Evolutionary conservation across 2,329 filamentous ascomycete genomes (phyloP).

Genomic region (Diaporthe australafricana): DNA sequence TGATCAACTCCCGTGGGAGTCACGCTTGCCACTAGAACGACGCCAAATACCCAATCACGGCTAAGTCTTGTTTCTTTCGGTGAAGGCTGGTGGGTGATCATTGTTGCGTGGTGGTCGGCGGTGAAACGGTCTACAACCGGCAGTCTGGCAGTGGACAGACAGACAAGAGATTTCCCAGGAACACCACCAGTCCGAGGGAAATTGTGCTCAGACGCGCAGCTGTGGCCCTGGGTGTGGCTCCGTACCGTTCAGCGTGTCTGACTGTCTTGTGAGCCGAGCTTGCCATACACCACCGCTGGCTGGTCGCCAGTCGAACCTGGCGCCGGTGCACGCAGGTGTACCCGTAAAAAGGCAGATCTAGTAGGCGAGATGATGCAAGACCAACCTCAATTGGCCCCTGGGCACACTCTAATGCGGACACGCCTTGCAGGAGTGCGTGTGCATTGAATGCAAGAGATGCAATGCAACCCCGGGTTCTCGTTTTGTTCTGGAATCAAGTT

Average conservation of each 20-base stretch:
- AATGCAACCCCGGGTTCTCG: constrained; percentile 25
- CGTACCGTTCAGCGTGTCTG: background rate
- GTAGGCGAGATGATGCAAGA: constrained; percentile 26
- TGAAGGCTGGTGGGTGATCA: background rate
- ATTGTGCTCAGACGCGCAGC: background rate
- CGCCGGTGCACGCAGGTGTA: constrained; percentile 13
- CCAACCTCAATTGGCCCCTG: constrained; percentile 17
- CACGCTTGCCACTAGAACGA: background rate
- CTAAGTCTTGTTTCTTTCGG: background rate
- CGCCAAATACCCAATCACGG: background rate
- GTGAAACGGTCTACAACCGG: background rate
- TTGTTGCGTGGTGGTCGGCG: background rate
- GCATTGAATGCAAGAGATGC: constrained; percentile 20
- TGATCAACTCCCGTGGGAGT: constrained; percentile 11
- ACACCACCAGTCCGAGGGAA: background rate
- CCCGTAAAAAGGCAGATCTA: constrained; percentile 14
- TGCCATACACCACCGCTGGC: background rate
- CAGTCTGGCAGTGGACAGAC: background rate
- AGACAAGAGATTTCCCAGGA: background rate
- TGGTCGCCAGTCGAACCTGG: constrained; percentile 1
- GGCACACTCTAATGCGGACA: constrained; percentile 7
- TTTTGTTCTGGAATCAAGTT: constrained; percentile 13
- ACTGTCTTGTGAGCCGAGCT: constrained; percentile 14
- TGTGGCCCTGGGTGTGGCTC: background rate
- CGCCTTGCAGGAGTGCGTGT: constrained; percentile 10